A percentile compares a stretch with the other conserved stretches of the same genome.
Evolutionary conservation across 164 flowering plant species (phyloP).

Genomic region (Stephania japonica): DNA sequence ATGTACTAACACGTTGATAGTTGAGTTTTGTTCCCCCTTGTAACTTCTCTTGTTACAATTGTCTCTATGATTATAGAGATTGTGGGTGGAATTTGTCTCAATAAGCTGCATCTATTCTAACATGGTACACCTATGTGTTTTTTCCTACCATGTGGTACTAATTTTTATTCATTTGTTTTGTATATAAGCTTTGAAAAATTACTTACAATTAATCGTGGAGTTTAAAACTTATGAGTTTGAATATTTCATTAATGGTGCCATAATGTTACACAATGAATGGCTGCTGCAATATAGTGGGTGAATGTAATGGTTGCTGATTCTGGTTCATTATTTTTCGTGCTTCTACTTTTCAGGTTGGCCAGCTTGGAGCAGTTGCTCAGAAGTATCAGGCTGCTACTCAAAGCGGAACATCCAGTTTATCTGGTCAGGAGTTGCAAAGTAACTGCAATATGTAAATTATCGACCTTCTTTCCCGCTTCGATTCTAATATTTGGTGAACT

Average conservation of each 20-base stretch:
- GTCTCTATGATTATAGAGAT: no score
- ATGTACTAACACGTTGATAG: no score
- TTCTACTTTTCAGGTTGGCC: conserved; percentile 62
- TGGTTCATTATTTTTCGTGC: background rate
- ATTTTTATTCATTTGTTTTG: no score
- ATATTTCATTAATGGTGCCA: background rate
- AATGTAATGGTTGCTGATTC: background rate
- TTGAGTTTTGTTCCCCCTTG: no score
- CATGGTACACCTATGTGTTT: no score
- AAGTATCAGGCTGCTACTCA: conserved; percentile 89
- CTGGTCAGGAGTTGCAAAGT: conserved; percentile 79
- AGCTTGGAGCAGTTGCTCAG: conserved; percentile 92
- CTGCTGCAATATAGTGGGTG: background rate
- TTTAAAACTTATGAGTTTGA: background rate
- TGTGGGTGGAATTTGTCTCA: no score
- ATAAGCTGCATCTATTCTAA: no score
- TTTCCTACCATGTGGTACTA: no score
- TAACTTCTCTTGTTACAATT: no score
- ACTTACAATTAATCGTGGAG: no score
- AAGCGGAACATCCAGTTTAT: conserved; percentile 58
- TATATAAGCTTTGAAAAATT: no score
- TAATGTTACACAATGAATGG: background rate
- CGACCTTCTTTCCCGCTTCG: background rate
- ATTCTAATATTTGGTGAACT: background rate
- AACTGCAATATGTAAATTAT: conserved; percentile 69